Percentiles rank a stretch among this genome's conserved stretches.
phyloP scores from a whole-genome alignment of 495 filamentous ascomycete genomes.

The Rostrohypoxylon terebratum region DNA sequence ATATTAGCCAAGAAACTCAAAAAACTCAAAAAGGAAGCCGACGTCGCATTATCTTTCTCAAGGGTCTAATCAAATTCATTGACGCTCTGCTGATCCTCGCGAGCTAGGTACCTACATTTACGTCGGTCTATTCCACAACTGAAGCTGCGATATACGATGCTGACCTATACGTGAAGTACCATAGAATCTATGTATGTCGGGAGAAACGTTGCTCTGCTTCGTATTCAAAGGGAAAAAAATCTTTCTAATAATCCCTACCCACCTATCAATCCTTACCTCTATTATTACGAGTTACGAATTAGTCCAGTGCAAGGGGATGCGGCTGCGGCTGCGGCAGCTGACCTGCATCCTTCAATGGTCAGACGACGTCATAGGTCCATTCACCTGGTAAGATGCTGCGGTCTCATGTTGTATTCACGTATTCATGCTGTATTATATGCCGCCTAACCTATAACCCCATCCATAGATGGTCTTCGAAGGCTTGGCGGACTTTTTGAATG shows the following conservation, averaged over 20 bases:
- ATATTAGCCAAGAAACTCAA: conserved; percentile 9
- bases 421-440: conserved; percentile 9
- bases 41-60: neutral
- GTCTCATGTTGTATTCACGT: conserved; percentile 3
- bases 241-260: neutral
- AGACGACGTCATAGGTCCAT: conserved; percentile 39
- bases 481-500: conserved; percentile 11
- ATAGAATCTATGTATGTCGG: neutral
- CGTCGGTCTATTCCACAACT: neutral
- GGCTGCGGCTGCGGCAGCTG: conserved; percentile 43
- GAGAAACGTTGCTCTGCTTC: neutral
- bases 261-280: neutral
- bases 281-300: conserved; percentile 25
- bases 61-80: neutral
- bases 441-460: neutral
- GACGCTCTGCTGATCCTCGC: neutral
- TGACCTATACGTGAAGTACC: neutral
- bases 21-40: neutral
- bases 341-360: conserved; percentile 17
- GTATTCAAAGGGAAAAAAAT: neutral
- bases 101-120: neutral
- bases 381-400: conserved; percentile 27
- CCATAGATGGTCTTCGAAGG: neutral
- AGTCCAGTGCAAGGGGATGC: conserved; percentile 18
- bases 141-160: conserved; percentile 1